Evolutionary conservation across 2,329 filamentous ascomycete genomes (phyloP).

Genomic region (Verticillium isaacii): DNA sequence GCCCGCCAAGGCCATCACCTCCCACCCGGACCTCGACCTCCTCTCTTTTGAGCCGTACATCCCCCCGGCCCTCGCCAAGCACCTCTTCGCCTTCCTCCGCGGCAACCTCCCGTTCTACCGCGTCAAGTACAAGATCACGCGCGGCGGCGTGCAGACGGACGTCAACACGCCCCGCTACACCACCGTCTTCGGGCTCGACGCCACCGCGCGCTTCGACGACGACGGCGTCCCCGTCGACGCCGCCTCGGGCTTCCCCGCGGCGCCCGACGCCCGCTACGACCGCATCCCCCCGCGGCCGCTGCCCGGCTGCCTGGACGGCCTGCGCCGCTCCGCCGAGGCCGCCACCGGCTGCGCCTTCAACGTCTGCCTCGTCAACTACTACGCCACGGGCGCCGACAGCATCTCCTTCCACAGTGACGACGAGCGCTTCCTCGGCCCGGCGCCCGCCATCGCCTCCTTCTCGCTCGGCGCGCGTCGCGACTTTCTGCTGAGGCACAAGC

Average conservation of each 20-base stretch:
- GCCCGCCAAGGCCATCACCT: constrained; percentile 52
- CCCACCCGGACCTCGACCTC: constrained; percentile 67
- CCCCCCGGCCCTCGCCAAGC: constrained; percentile 45
- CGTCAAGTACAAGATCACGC: constrained; percentile 67
- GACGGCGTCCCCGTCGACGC: constrained; percentile 36
- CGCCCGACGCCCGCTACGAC: constrained; percentile 47
- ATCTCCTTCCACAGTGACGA: constrained; percentile 80
- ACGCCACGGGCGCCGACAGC: constrained; percentile 69
- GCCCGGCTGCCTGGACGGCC: constrained; percentile 61
- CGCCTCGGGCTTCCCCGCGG: constrained; percentile 31
- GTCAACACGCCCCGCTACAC: constrained; percentile 54
- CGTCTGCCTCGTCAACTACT: constrained; percentile 80
- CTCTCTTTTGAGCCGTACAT: constrained; percentile 74
- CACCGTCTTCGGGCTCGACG: constrained; percentile 54
- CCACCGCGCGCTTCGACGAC: constrained; percentile 56
- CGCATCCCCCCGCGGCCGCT: constrained; percentile 62
- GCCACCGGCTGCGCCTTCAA: constrained; percentile 67
- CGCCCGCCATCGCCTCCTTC: constrained; percentile 71
- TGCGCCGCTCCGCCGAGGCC: constrained; percentile 59
- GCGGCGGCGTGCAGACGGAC: constrained; percentile 56
- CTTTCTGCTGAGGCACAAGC: constrained; percentile 78
- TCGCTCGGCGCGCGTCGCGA: constrained; percentile 68
- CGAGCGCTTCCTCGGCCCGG: constrained; percentile 66
- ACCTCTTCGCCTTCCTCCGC: constrained; percentile 67
- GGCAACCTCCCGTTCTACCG: constrained; percentile 70